These are phyloP conservation scores for Microbotryum intermedium DNA, from an alignment of 1,284 basidiomycete species.

Conservation along the genomic window DNA sequence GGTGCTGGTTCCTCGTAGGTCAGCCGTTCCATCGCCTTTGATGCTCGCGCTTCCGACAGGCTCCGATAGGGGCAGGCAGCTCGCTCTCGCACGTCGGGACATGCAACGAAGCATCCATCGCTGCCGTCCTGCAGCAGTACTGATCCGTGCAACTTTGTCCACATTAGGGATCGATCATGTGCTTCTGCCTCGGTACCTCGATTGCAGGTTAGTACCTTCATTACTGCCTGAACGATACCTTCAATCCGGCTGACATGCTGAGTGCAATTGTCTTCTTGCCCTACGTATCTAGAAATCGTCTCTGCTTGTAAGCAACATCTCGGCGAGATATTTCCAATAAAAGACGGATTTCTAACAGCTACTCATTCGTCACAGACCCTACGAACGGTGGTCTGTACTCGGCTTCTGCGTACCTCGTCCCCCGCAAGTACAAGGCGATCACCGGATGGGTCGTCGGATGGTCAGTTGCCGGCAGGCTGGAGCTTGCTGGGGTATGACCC, in stretches of 20 bases:
- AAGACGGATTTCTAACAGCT: constrained; percentile 45
- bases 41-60: neutral
- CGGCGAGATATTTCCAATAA: neutral
- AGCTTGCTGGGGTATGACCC: neutral
- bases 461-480: constrained; percentile 1
- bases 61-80: too few species aligned
- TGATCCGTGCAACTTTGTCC: neutral
- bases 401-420: constrained; percentile 61
- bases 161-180: constrained; percentile 54
- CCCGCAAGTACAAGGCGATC: constrained; percentile 56
- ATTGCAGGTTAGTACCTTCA: constrained; percentile 51
- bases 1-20: constrained; percentile 55
- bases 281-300: constrained; percentile 2
- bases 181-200: constrained; percentile 62
- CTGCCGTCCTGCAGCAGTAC: neutral
- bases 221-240: neutral
- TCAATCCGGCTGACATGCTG: neutral
- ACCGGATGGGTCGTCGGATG: constrained; percentile 49
- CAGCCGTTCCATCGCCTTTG: constrained; percentile 42
- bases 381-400: constrained; percentile 59
- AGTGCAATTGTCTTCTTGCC: neutral
- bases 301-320: neutral
- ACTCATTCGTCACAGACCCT: too few species aligned
- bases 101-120: too few species aligned
- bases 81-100: too few species aligned